Evolutionary conservation across 2,329 filamentous ascomycete species (phyloP).

Genomic region (Fusarium robinianum): DNA sequence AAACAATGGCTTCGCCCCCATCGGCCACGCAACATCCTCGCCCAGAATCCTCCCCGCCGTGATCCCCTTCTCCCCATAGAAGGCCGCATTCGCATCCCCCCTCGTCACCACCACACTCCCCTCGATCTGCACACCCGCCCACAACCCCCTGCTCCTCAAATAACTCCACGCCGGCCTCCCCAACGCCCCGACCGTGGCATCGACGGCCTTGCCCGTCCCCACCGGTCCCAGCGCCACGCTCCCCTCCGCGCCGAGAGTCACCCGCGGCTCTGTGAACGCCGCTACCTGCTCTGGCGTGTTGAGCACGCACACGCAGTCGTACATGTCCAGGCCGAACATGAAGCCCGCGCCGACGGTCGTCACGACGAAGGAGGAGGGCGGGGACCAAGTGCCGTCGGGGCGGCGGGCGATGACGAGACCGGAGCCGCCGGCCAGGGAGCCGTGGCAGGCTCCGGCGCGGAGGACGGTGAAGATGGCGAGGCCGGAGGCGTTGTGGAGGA

Average conservation of each 20-base stretch:
- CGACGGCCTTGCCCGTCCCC: constrained; percentile 65
- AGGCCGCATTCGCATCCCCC: constrained; percentile 76
- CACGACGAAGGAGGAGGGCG: constrained; percentile 72
- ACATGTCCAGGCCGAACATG: constrained; percentile 73
- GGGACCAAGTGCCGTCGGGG: constrained; percentile 67
- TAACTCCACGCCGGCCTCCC: constrained; percentile 75
- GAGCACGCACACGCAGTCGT: constrained; percentile 77
- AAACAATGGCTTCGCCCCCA: constrained; percentile 44
- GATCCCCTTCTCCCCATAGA: constrained; percentile 66
- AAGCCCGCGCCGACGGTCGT: constrained; percentile 73
- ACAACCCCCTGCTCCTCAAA: constrained; percentile 79
- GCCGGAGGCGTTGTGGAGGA: constrained; percentile 61
- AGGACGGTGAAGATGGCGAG: constrained; percentile 67
- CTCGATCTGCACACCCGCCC: constrained; percentile 79
- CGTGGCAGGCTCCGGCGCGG: constrained; percentile 59
- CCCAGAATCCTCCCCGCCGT: constrained; percentile 43
- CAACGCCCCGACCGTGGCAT: constrained; percentile 39
- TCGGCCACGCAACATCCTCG: constrained; percentile 47
- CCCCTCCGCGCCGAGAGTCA: constrained; percentile 72
- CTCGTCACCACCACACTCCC: constrained; percentile 78
- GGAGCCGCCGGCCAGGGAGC: constrained; percentile 63
- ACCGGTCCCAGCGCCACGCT: constrained; percentile 64
- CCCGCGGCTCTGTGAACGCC: constrained; percentile 68
- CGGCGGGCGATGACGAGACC: constrained; percentile 63
- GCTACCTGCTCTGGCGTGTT: constrained; percentile 69